Evolutionary conservation across 352 stramenopile species (phyloP), one percentile per base, ranked within the genome.

Genomic region (Phytophthora ohioensis): DNA sequence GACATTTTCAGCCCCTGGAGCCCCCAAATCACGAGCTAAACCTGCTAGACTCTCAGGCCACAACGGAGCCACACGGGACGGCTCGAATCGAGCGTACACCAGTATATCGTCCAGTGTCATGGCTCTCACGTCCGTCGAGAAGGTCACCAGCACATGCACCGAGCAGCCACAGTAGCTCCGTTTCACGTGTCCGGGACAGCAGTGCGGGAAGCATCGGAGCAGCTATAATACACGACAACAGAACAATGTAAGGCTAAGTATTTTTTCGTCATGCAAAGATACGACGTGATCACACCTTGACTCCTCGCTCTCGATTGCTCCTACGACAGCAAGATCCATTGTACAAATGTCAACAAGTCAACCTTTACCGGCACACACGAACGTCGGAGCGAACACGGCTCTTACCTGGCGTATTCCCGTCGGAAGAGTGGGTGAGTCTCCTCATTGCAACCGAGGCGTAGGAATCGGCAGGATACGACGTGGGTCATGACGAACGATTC

Each of bases 91-190:
- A 27, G 67, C 73, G 31, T 67, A 83, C 3, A 81, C 73, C 0
- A 81, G 7, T n/a, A 85, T 49, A 7, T 77, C 59, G 32, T 69
- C 57, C 4, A 64, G 47, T 6, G 13, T 13, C 1, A 34, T 13
- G 13, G 30, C 27, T 8, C 47, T 10, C 32, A 64, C 30, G 9
- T 71, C 57, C 5, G 38, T 38, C 3, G 36, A n/a, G 32, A 78
- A 75, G 4, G 70, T 74, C 15, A 73, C 64, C 3, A 69, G 48
- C 0, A 81, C 9, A 27, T 81, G 68, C 1, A 84, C 35, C 4
- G 76, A 79, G 34, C 53, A 71, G n/a, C 76, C 76, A 47, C 76
- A 81, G 67, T 84, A 84, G 48, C 73, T 75, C 3, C 73, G 66
- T 38, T 57, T 48, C 3, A 75, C 32, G 42, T 84, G 76, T 9